Evolutionary conservation across 352 stramenopile species (phyloP).

Genomic region (Pythium plurisporium): DNA sequence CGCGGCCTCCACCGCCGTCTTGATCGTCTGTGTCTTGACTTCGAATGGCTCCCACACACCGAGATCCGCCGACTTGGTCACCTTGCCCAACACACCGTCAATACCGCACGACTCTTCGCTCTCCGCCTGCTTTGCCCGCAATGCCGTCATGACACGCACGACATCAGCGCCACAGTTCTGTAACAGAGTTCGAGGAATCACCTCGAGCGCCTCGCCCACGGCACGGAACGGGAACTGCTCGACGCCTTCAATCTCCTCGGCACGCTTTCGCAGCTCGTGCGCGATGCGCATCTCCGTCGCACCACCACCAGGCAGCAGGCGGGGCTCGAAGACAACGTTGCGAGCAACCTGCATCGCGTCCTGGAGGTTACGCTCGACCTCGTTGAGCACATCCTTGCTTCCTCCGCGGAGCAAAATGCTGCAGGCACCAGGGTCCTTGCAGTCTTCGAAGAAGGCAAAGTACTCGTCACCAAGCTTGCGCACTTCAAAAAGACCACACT

Average conservation of each 20-base stretch:
- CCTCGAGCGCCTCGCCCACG: slow-evolving; percentile 97
- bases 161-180: slow-evolving; percentile 99
- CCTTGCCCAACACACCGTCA: slow-evolving; percentile 82
- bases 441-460: slow-evolving; percentile 99
- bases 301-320: slow-evolving; percentile 93
- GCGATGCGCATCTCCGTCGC: slow-evolving; percentile 99
- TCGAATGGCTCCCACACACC: slow-evolving; percentile 99
- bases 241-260: slow-evolving; percentile 91
- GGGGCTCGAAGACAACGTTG: slow-evolving; percentile 98
- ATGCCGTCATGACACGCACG: slow-evolving; percentile 96
- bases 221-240: slow-evolving; percentile 97
- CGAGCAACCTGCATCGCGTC: slow-evolving; percentile 99
- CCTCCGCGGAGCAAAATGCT: slow-evolving; percentile 97
- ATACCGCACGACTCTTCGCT: slow-evolving; percentile 72
- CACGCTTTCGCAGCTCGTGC: slow-evolving; percentile 91
- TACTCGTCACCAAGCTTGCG: slow-evolving; percentile 93
- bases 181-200: slow-evolving; percentile 98
- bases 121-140: slow-evolving; percentile 92
- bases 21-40: slow-evolving; percentile 99
- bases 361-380: slow-evolving; percentile 99
- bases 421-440: slow-evolving; percentile 97
- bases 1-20: slow-evolving; percentile 98
- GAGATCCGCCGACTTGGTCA: slow-evolving; percentile 94
- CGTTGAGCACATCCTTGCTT: slow-evolving; percentile 99
- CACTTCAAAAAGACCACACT: slow-evolving; percentile 98